Conservation (phyloP, 2,329 filamentous ascomycete genomes). For the Zasmidium angulare region DNA sequence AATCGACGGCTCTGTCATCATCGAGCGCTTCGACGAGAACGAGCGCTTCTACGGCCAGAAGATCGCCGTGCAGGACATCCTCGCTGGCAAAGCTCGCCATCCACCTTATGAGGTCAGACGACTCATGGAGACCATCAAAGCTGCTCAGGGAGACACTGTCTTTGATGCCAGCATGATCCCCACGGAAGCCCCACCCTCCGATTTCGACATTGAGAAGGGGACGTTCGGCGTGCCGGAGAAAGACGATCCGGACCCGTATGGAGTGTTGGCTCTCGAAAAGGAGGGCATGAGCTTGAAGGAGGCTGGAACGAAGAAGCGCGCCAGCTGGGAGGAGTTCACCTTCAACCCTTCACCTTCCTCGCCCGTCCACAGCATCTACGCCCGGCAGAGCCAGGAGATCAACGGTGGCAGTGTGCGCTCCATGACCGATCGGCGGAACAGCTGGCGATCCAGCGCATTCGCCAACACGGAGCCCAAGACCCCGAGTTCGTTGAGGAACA, state of each 20-base stretch:
- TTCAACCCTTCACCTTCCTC: conserved; percentile 75
- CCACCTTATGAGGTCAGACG: conserved; percentile 58
- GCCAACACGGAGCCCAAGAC: conserved; percentile 24
- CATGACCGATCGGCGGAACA: conserved; percentile 57
- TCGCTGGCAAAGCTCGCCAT: conserved; percentile 59
- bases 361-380: conserved; percentile 62
- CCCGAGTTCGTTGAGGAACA: conserved; percentile 33
- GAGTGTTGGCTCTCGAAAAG: conserved; percentile 85
- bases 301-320: conserved; percentile 74
- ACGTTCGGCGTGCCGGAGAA: conserved; percentile 75
- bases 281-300: conserved; percentile 87
- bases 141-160: conserved; percentile 79
- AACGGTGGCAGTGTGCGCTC: conserved; percentile 25
- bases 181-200: conserved; percentile 71
- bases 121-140: conserved; percentile 80
- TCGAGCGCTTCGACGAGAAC: conserved; percentile 85
- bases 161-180: conserved; percentile 69
- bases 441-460: conserved; percentile 51
- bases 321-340: conserved; percentile 77
- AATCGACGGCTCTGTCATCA: conserved; percentile 81
- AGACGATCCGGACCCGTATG: conserved; percentile 88
- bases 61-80: conserved; percentile 62
- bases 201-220: conserved; percentile 59
- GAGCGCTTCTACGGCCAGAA: conserved; percentile 76
- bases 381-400: conserved; percentile 59